A percentile compares a stretch with the other conserved stretches of the same genome.
Conservation (phyloP, 2,329 filamentous ascomycete genomes). For the Xylaria sp. region DNA sequence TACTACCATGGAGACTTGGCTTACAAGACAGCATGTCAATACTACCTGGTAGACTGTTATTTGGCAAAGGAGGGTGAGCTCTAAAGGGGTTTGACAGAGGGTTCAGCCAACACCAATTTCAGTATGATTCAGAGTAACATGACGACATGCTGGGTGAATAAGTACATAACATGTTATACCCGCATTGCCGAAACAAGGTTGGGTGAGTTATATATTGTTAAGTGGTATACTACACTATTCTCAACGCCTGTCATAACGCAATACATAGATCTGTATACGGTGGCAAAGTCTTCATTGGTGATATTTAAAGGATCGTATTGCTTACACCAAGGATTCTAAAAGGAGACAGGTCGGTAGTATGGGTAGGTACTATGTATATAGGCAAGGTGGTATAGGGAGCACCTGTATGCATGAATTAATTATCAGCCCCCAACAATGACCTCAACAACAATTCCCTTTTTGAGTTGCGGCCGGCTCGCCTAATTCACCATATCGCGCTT, state of each 20-base stretch:
- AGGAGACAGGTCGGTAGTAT: slow-evolving; percentile 13
- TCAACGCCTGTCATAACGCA: neutral
- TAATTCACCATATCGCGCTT: slow-evolving; percentile 4
- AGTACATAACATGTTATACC: neutral
- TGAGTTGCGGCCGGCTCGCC: slow-evolving; percentile 4
- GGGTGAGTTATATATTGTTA: neutral
- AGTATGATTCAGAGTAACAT: neutral
- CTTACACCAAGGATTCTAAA: slow-evolving; percentile 31
- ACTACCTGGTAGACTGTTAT: neutral
- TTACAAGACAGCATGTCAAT: slow-evolving; percentile 8
- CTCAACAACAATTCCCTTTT: slow-evolving; percentile 22
- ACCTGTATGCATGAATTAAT: slow-evolving; percentile 25
- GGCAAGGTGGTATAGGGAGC: slow-evolving; percentile 1
- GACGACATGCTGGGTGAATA: neutral
- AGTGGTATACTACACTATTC: neutral
- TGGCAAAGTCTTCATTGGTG: slow-evolving; percentile 6
- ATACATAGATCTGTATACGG: neutral
- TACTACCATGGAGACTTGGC: neutral
- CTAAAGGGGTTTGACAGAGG: neutral
- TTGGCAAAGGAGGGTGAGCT: neutral
- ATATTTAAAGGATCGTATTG: slow-evolving; percentile 33
- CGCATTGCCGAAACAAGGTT: neutral
- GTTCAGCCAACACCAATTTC: neutral
- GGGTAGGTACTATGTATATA: neutral
- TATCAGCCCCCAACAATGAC: slow-evolving; percentile 16